phyloP scores from a whole-genome alignment of 768 basidiomycete species.

The Galerina marginata region DNA sequence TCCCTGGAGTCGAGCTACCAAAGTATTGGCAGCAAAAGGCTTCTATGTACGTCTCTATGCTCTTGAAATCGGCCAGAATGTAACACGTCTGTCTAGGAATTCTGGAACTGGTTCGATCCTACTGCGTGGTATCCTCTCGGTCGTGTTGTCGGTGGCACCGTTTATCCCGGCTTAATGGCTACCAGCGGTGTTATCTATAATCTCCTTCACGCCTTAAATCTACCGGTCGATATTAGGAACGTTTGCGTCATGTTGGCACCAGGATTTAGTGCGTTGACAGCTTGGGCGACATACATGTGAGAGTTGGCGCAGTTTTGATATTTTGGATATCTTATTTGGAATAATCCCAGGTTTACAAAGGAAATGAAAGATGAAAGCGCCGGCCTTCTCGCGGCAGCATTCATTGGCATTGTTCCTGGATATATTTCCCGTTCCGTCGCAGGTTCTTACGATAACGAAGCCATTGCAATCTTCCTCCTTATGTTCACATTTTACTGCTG shows the following conservation, averaged over 20 bases:
- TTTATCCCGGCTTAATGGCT: constrained; percentile 98
- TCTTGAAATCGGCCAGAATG: not conserved
- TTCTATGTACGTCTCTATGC: constrained; percentile 77
- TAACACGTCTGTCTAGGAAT: constrained; percentile 64
- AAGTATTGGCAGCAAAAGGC: constrained; percentile 87
- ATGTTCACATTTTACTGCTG: constrained; percentile 99
- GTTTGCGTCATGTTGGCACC: constrained; percentile 97
- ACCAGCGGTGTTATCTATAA: constrained; percentile 98
- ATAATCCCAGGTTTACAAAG: constrained; percentile 79
- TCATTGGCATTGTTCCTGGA: constrained; percentile 97
- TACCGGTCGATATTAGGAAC: constrained; percentile 97
- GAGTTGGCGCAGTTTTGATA: constrained; percentile 25
- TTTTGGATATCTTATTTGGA: not conserved
- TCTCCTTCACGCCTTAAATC: constrained; percentile 81
- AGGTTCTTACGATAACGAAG: constrained; percentile 99
- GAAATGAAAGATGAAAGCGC: constrained; percentile 96
- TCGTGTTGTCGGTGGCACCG: constrained; percentile 96
- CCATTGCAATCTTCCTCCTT: constrained; percentile 98
- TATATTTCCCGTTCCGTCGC: constrained; percentile 99
- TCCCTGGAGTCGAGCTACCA: constrained; percentile 82
- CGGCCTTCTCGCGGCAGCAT: constrained; percentile 95
- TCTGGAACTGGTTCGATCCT: constrained; percentile 99
- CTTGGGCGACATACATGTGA: constrained; percentile 95
- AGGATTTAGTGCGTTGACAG: constrained; percentile 95
- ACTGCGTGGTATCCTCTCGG: constrained; percentile 99